phyloP scores from a whole-genome alignment of 23 red algal species.

The Gracilaria vermiculophylla region DNA sequence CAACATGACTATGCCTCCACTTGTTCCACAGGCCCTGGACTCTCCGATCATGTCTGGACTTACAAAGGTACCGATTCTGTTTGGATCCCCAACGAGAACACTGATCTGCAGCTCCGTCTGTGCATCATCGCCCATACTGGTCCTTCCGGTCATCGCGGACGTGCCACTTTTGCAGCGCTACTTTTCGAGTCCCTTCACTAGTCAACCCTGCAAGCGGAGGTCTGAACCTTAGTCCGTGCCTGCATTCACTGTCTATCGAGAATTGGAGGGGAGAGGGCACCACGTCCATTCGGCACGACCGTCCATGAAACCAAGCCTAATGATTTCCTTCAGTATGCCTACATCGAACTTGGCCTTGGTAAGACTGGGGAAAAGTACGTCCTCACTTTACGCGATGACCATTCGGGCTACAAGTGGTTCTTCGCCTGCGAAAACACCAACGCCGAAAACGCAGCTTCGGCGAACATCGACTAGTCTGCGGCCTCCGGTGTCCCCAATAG shows the following conservation, averaged over 20 bases:
- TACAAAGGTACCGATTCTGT: neutral
- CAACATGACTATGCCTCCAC: neutral
- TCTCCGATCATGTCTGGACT: neutral
- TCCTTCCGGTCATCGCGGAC: neutral
- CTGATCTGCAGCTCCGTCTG: neutral
- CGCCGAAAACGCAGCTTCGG: neutral
- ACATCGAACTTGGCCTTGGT: neutral
- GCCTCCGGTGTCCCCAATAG: neutral
- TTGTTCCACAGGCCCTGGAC: neutral
- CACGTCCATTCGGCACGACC: neutral
- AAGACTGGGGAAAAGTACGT: neutral
- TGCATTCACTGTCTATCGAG: neutral
- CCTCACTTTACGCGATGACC: neutral
- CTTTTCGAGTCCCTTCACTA: neutral
- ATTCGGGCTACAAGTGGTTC: neutral
- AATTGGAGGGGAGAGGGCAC: neutral
- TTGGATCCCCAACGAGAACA: neutral
- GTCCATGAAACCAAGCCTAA: neutral
- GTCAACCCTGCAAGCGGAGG: neutral
- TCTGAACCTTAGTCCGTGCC: neutral
- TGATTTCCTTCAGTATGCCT: neutral
- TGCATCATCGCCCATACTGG: neutral
- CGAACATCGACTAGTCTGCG: neutral
- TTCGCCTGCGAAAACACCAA: neutral
- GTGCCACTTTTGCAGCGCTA: neutral